phyloP scores from a whole-genome alignment of 768 basidiomycete species.

The Hypsizygus marmoreus region DNA sequence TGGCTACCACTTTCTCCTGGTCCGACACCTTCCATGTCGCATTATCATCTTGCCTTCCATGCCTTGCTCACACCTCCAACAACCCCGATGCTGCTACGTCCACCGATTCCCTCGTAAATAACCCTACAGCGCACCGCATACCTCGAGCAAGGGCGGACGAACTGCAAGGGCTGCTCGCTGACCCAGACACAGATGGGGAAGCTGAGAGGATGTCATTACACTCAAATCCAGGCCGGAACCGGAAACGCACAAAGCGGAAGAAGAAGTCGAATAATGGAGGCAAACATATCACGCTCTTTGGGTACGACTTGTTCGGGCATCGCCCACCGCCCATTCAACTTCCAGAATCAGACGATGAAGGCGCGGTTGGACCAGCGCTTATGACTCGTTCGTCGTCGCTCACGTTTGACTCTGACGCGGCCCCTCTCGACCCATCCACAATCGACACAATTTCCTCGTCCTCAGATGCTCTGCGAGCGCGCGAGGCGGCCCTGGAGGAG shows the following conservation, averaged over 20 bases:
- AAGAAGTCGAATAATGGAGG: conserved; percentile 31
- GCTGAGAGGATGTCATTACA: conserved; percentile 67
- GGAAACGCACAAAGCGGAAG: conserved; percentile 30
- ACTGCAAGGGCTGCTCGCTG: conserved; percentile 40
- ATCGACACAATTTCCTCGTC: conserved; percentile 55
- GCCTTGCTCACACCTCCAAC: conserved; percentile 38
- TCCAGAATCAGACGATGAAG: conserved; percentile 56
- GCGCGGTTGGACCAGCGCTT: conserved; percentile 4
- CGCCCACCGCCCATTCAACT: conserved; percentile 50
- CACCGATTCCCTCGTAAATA: conserved; percentile 22
- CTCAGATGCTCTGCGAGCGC: conserved; percentile 35
- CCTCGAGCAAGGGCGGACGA: conserved; percentile 39
- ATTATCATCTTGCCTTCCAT: conserved; percentile 60
- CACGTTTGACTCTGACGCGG: conserved; percentile 72
- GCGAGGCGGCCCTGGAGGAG: conserved; percentile 41
- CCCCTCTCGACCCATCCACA: conserved; percentile 57
- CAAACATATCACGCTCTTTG: conserved; percentile 58
- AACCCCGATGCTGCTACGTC: conserved; percentile 17
- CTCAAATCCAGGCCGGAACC: conserved; percentile 49
- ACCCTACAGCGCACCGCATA: conserved; percentile 33
- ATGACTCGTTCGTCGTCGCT: conserved; percentile 23
- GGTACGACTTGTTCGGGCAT: conserved; percentile 68
- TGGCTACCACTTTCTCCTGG: conserved; percentile 54
- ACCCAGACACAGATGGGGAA: conserved; percentile 48
- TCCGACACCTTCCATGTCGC: conserved; percentile 61